Evolutionary conservation across 164 flowering plant genomes (phyloP), one percentile per base, ranked within the genome.

Genomic region (Kalanchoe fedtschenkoi): DNA sequence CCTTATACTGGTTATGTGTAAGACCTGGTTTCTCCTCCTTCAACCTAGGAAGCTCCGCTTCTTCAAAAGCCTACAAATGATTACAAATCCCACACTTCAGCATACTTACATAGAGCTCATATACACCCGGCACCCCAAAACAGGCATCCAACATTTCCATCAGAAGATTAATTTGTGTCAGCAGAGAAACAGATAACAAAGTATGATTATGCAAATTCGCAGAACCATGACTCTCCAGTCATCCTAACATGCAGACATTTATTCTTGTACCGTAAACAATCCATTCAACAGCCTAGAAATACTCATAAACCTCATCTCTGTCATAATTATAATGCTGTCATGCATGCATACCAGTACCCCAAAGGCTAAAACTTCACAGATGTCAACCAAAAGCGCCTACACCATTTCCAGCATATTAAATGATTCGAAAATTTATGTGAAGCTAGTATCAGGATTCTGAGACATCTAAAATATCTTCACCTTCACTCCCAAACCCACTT

Each of bases 11-110:
- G 63, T 64, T 90, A 66, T 87, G 96, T n/a, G 99, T 88, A 24
- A 93, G 93, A 62, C 99, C 99, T 5, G 99, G 97, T 68, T 88
- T 93, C 80, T 93, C 99, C 66, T 77, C 87, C 71, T 90, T 93
- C 76, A 93, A 74, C 74, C 60, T 76, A 10, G 88, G 91, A 55
- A 93, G 93, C 71, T 93, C 97, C 43, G 86, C 93, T 76, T 90
- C 99, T 76, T 93, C 97, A 10, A 51, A 51, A 11, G 56, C 56
- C 56, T 51, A 26, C 32, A 26, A 10, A 26, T 26, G 13, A 24
- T 26, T 28, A 13, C 3, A 51, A 26, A 37, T 15, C 56, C 13
- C 10, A 51, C n/a, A 9, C 32, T 51, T 51, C 17, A 51, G 33
- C 56, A 51, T 24, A 26, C 4, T 17, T 29, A 51, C 26, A 51